Evolutionary conservation across 805 yeast genomes (phyloP), one percentile per base, ranked within the genome.

Genomic region (Yamadazyma sp.): DNA sequence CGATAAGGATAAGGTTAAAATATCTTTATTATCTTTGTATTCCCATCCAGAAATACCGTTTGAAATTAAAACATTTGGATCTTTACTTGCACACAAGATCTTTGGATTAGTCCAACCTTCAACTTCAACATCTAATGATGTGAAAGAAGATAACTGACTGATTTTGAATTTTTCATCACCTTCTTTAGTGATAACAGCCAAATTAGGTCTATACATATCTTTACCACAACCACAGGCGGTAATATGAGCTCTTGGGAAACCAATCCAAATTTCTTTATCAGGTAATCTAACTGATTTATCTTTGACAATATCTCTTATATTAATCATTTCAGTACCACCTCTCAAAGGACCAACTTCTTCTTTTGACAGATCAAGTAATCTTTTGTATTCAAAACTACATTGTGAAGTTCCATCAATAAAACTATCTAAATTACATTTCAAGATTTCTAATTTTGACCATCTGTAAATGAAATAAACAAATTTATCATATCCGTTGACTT

Each of bases 181-280:
- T 30, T 32, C 40, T 36, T 40, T 50, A 11, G 44, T 47, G 4
- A 54, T 35, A 4, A 64, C 51, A 7, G 62, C 64, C 35, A 66
- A 34, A 40, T 66, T 66, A 11, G 71, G 71, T 24, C 72, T 46
- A 43, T 65, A 65, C 50, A 64, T 53, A 16, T 50, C 50, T n/a
- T 41, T 38, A 10, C 69, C 69, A 46, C 72, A 66, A 2, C 70
- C 71, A 49, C 72, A 66, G 4, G 40, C 36, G 19, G 45, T 41
- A 10, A 65, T 38, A 36, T 66, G 70, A 3, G 70, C 69, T 32
- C 70, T 44, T 4, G 70, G 68, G 40, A 65, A 58, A 2, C 69
- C 69, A 4, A 62, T 35, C 63, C 63, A 65, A 5, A 65, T 47
- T 38, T 64, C 67, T 30, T 66, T 36, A n/a, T 30, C 36, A 13